Evolutionary conservation across 352 stramenopile genomes (phyloP).

Genomic region (Thalassiosira exigua): DNA sequence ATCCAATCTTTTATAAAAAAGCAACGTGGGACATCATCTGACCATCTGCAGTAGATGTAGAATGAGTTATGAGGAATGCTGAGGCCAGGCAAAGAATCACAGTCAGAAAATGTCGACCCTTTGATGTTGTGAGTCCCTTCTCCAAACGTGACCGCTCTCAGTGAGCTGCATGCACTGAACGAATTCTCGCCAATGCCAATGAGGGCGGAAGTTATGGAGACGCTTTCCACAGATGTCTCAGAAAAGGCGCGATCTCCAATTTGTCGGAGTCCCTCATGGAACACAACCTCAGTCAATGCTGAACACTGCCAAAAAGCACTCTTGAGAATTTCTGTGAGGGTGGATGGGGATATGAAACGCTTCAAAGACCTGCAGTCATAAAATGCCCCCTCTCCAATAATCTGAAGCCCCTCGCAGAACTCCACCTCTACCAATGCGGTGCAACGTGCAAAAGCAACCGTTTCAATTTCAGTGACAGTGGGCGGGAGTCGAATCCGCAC

Average conservation of each 20-base stretch:
- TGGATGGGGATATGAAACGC: background rate
- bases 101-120: too few relatives aligned
- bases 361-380: background rate
- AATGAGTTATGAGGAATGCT: too few relatives aligned
- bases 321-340: background rate
- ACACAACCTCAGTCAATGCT: background rate
- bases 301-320: slow-evolving; percentile 1
- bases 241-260: slow-evolving; percentile 1
- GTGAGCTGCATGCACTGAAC: background rate
- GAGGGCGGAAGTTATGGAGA: background rate
- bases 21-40: too few relatives aligned
- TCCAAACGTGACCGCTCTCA: too few relatives aligned
- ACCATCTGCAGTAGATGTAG: too few relatives aligned
- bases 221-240: background rate
- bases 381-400: background rate
- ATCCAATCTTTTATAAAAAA: too few relatives aligned
- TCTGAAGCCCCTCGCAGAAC: too few relatives aligned
- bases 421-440: background rate
- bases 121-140: too few relatives aligned
- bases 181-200: background rate
- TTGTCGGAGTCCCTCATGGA: background rate
- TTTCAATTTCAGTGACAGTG: too few relatives aligned
- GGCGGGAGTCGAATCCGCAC: too few relatives aligned
- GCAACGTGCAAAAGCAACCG: too few relatives aligned
- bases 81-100: too few relatives aligned